Conservation (phyloP, 1,284 basidiomycete genomes). For the Amylostereum areolatum region DNA sequence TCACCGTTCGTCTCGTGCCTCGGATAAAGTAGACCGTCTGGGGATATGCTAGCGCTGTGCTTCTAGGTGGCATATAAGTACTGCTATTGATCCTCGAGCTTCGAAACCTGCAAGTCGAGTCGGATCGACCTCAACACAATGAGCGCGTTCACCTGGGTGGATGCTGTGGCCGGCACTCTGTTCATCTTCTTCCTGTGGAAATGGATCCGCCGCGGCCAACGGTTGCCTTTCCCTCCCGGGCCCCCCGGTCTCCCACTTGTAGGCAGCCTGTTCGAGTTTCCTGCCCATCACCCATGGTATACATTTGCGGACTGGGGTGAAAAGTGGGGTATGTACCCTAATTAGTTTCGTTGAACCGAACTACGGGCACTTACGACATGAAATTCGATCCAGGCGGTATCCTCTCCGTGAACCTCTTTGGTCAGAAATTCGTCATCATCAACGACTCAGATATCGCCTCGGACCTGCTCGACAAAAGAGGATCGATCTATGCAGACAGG, state of each 20-base stretch:
- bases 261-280: slow-evolving; percentile 11
- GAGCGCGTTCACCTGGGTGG: background rate
- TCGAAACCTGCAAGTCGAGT: too few species aligned
- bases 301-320: too few species aligned
- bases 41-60: too few species aligned
- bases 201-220: background rate
- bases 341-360: too few species aligned
- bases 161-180: background rate
- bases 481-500: background rate
- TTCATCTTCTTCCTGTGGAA: background rate
- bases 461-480: background rate
- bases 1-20: too few species aligned
- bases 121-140: too few species aligned
- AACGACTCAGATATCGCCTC: background rate
- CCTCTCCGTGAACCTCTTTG: slow-evolving; percentile 1
- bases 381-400: slow-evolving; percentile 4
- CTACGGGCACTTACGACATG: background rate
- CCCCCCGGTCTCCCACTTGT: slow-evolving; percentile 9
- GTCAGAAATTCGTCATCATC: background rate
- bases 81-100: too few species aligned
- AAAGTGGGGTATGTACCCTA: too few species aligned
- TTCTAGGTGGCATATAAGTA: too few species aligned
- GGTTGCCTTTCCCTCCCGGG: slow-evolving; percentile 10
- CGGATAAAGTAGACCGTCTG: too few species aligned
- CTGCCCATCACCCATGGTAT: slow-evolving; percentile 5